Conservation (phyloP, 208 protist genomes). For the Leptomonas seymouri region DNA sequence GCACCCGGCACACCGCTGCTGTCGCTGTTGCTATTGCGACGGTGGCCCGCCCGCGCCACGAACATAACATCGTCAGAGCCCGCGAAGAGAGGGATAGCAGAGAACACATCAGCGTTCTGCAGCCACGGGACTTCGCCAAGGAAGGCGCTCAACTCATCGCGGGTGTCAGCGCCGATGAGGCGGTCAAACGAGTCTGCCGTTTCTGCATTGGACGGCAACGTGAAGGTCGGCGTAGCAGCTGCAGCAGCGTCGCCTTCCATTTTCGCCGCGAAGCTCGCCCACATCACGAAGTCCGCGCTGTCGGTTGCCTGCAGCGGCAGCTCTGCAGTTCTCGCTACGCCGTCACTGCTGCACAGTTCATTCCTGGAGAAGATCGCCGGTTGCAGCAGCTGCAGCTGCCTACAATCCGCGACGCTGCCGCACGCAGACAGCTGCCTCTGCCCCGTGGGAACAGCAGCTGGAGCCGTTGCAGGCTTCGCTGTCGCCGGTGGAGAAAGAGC, state of each 20-base stretch:
- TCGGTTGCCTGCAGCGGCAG: background rate
- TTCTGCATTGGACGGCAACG: background rate
- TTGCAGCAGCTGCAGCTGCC: conserved; percentile 4
- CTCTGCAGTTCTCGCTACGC: background rate
- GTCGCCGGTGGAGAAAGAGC: background rate
- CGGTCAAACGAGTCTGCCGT: conserved; percentile 31
- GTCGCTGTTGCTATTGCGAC: conserved; percentile 1
- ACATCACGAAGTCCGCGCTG: background rate
- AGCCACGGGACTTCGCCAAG: conserved; percentile 69
- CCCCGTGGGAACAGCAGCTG: background rate
- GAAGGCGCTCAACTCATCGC: conserved; percentile 37
- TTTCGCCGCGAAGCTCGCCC: too few relatives aligned
- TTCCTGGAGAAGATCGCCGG: background rate
- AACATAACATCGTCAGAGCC: conserved; percentile 67
- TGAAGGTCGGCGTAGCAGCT: background rate
- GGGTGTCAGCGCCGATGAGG: conserved; percentile 34
- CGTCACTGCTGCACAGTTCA: conserved; percentile 12
- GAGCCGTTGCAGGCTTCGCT: too few relatives aligned
- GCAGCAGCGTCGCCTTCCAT: background rate
- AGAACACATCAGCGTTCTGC: conserved; percentile 69
- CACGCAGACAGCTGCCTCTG: background rate
- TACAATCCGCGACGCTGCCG: conserved; percentile 5
- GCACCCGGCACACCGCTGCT: background rate
- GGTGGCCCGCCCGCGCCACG: conserved; percentile 32
- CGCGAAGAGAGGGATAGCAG: conserved; percentile 47